Percentiles rank a stretch among this genome's conserved stretches.
These are phyloP conservation scores for Rhazya stricta DNA, from an alignment of 257 asterid species.

Conservation along the genomic window DNA sequence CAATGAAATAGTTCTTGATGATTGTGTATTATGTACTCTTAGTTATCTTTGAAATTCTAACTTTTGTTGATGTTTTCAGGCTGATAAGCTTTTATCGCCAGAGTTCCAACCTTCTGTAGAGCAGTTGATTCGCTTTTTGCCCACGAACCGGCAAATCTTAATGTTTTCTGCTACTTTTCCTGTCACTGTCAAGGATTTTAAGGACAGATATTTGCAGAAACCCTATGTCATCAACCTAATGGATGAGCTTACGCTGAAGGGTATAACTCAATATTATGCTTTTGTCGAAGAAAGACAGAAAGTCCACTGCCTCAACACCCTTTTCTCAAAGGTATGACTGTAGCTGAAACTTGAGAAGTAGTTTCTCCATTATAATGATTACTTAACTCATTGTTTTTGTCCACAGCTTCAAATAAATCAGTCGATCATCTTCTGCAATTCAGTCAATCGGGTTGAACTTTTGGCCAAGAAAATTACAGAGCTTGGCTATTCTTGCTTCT, in stretches of 20 bases:
- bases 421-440: conserved; percentile 87
- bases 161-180: conserved; percentile 94
- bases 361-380: conserved; percentile 5
- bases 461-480: conserved; percentile 91
- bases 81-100: conserved; percentile 88
- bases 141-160: conserved; percentile 71
- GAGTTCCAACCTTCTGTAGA: conserved; percentile 86
- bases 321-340: conserved; percentile 62
- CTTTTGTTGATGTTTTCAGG: conserved; percentile 44
- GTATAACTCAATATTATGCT: conserved; percentile 82
- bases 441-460: conserved; percentile 92
- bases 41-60: neutral
- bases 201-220: conserved; percentile 60
- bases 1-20: neutral
- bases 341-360: neutral
- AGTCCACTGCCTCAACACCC: conserved; percentile 84
- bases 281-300: conserved; percentile 95
- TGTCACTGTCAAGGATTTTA: conserved; percentile 79
- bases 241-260: conserved; percentile 95
- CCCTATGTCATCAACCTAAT: conserved; percentile 83
- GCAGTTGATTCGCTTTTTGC: conserved; percentile 66
- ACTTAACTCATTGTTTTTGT: conserved; percentile 14
- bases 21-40: neutral
- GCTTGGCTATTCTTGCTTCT: conserved; percentile 92
- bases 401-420: conserved; percentile 91